Evolutionary conservation across 2,329 filamentous ascomycete genomes (phyloP).

Genomic region (Pseudogymnoascus sp.): DNA sequence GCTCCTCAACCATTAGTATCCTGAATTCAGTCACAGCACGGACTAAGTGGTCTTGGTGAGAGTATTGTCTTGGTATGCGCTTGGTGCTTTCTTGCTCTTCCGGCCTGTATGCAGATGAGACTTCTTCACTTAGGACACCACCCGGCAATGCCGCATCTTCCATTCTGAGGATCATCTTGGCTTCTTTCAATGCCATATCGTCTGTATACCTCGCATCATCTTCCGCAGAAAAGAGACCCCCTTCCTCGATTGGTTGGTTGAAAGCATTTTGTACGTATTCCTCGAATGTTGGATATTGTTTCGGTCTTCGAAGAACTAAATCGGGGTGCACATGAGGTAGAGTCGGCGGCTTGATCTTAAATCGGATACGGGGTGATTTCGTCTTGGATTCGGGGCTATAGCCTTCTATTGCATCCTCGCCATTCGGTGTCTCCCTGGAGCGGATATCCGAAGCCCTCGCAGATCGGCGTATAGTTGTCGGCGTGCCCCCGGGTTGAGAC

Average conservation of each 20-base stretch:
- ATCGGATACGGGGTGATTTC: conserved; percentile 37
- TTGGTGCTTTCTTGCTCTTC: conserved; percentile 64
- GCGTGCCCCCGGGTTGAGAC: conserved; percentile 19
- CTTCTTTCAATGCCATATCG: conserved; percentile 59
- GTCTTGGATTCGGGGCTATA: conserved; percentile 22
- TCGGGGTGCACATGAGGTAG: conserved; percentile 53
- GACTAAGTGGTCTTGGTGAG: conserved; percentile 77
- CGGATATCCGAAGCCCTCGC: conserved; percentile 19
- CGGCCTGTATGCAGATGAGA: conserved; percentile 64
- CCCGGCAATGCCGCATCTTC: conserved; percentile 66
- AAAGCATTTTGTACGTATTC: conserved; percentile 48
- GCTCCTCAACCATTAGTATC: conserved; percentile 70
- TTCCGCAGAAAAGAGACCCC: conserved; percentile 44
- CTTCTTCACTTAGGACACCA: conserved; percentile 60
- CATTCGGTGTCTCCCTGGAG: conserved; percentile 12
- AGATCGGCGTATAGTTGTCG: conserved; percentile 19
- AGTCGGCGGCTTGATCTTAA: conserved; percentile 39
- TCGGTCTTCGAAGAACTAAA: conserved; percentile 43
- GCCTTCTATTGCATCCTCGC: conserved; percentile 16
- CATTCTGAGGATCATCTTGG: conserved; percentile 57
- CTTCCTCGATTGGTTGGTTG: conserved; percentile 46
- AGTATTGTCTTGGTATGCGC: conserved; percentile 56
- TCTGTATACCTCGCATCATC: conserved; percentile 50
- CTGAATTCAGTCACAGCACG: conserved; percentile 74
- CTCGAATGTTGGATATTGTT: conserved; percentile 45